Percentiles rank a stretch among this genome's conserved stretches.
Conservation (phyloP, 805 yeast genomes). For the Kodamaea kakaduensis region DNA sequence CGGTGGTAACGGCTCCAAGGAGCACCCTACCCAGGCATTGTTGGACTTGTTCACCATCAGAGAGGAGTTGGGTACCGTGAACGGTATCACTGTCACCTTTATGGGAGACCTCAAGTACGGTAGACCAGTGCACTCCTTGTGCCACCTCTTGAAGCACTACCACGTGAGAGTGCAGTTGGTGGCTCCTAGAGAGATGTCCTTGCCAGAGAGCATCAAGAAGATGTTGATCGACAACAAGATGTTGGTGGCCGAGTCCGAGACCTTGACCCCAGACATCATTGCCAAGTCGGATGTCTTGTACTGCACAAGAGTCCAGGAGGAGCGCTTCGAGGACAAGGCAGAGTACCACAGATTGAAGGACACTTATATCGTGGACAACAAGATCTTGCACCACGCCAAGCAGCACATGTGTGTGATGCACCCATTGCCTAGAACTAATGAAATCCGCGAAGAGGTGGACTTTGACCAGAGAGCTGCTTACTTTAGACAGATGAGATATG, state of each 20-base stretch:
- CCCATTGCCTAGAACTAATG: constrained; percentile 96
- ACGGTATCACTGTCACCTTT: constrained; percentile 95
- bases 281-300: constrained; percentile 90
- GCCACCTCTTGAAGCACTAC: constrained; percentile 84
- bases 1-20: constrained; percentile 97
- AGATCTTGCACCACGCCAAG: constrained; percentile 85
- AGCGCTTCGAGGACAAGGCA: constrained; percentile 73
- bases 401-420: constrained; percentile 99
- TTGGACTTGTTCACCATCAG: constrained; percentile 96
- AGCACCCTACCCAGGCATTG: constrained; percentile 98
- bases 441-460: constrained; percentile 96
- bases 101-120: constrained; percentile 99
- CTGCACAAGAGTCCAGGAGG: constrained; percentile 98
- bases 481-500: constrained; percentile 99
- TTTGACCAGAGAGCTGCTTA: constrained; percentile 99
- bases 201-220: constrained; percentile 71
- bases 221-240: constrained; percentile 64
- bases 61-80: constrained; percentile 97
- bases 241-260: constrained; percentile 69
- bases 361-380: constrained; percentile 88
- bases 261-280: constrained; percentile 78
- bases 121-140: constrained; percentile 96
- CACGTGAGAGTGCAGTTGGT: constrained; percentile 91
- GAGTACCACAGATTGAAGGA: constrained; percentile 89
- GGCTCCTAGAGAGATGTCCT: constrained; percentile 79